These are phyloP conservation scores for Lepidium aucheri DNA, from an alignment of 345 rosid species.

Conservation along the genomic window DNA sequence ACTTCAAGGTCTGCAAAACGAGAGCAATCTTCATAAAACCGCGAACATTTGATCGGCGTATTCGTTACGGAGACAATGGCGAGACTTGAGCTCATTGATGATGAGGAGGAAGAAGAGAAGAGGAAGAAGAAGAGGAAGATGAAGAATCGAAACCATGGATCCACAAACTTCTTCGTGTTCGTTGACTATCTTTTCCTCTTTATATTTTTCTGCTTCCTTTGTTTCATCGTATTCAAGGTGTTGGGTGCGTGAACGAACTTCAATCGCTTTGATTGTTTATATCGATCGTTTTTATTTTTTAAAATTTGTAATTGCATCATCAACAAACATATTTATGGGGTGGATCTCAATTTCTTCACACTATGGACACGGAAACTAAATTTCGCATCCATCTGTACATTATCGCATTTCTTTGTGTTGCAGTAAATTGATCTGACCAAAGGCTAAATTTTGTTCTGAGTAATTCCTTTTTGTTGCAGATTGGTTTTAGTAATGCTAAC, in stretches of 20 bases:
- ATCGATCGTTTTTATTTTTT: conserved; percentile 25
- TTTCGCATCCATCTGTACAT: conserved; percentile 20
- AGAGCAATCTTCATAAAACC: neutral
- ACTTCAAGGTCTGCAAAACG: neutral
- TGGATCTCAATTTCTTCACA: neutral
- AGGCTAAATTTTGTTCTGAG: neutral
- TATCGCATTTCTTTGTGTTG: neutral
- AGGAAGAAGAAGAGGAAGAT: conserved; percentile 7
- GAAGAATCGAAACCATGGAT: conserved; percentile 52
- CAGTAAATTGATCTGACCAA: neutral
- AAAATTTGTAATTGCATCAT: conserved; percentile 39
- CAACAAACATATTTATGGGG: neutral
- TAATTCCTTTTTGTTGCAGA: neutral
- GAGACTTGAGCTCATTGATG: conserved; percentile 13
- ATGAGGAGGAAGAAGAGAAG: conserved; percentile 3
- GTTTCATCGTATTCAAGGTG: conserved; percentile 50
- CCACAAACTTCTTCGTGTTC: conserved; percentile 53
- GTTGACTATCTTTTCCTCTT: conserved; percentile 72
- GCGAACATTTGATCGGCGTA: neutral
- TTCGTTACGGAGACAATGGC: neutral
- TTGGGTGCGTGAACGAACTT: conserved; percentile 28
- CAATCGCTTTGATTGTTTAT: conserved; percentile 30
- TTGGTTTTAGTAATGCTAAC: neutral
- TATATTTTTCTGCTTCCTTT: conserved; percentile 56
- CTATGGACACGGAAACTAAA: neutral